These are phyloP conservation scores for Ceraceosorus bombacis DNA, from an alignment of 1,284 basidiomycete species.

Conservation along the genomic window DNA sequence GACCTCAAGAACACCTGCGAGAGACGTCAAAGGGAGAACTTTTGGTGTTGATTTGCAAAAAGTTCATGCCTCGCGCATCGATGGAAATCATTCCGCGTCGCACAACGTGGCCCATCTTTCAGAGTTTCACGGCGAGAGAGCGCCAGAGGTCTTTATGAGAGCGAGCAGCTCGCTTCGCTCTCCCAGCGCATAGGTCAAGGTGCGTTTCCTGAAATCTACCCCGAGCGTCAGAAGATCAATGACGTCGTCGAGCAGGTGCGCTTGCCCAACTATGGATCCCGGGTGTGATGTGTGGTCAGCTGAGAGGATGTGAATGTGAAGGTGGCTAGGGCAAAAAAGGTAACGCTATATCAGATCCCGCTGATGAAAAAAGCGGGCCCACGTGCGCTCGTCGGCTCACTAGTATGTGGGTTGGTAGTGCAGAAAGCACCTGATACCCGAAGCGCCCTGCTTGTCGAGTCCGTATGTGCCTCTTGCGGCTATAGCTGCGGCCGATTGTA, in stretches of 20 bases:
- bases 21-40: too few species aligned
- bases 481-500: conserved; percentile 55
- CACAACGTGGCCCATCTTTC: too few species aligned
- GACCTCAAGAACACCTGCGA: too few species aligned
- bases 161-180: conserved; percentile 66
- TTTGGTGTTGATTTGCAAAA: too few species aligned
- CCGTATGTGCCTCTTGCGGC: too few species aligned
- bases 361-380: not conserved
- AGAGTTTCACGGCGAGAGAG: too few species aligned
- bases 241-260: conserved; percentile 84
- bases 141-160: too few species aligned
- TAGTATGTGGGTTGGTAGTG: conserved; percentile 95
- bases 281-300: conserved; percentile 35
- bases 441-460: conserved; percentile 48
- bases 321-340: conserved; percentile 59
- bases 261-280: conserved; percentile 66
- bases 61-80: too few species aligned
- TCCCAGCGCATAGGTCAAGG: conserved; percentile 73
- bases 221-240: conserved; percentile 63
- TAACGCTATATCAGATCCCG: not conserved
- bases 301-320: conserved; percentile 87
- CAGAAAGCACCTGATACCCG: conserved; percentile 66
- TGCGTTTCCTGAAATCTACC: conserved; percentile 59
- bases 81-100: too few species aligned
- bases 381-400: conserved; percentile 51